Conservation (phyloP, 2,329 filamentous ascomycete genomes). For the Colletotrichum sp. region DNA sequence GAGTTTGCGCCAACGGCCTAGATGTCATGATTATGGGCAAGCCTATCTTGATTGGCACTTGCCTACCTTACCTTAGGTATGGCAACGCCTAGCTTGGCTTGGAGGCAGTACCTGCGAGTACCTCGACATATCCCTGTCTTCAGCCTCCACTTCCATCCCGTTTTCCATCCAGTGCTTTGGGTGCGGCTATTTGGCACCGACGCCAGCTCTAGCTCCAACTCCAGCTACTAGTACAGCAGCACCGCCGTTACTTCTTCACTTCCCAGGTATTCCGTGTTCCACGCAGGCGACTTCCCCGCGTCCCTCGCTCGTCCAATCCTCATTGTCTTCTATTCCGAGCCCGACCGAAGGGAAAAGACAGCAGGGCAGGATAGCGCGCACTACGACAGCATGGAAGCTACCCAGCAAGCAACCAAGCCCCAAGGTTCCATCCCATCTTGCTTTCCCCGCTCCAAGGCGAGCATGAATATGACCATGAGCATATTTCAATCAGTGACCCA, state of each 20-base stretch:
- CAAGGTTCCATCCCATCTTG: neutral
- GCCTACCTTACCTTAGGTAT: neutral
- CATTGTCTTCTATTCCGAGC: neutral
- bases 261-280: neutral
- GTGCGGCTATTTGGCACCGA: slow-evolving; percentile 1
- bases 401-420: neutral
- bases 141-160: slow-evolving; percentile 17
- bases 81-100: neutral
- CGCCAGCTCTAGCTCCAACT: neutral
- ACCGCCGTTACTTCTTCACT: neutral
- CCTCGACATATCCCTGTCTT: neutral
- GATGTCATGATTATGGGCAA: neutral
- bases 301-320: neutral
- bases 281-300: neutral
- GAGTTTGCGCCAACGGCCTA: neutral
- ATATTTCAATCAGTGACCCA: neutral
- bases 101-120: neutral
- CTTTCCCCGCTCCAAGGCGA: neutral
- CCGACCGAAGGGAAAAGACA: neutral
- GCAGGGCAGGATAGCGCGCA: neutral
- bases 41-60: neutral
- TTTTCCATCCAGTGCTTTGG: slow-evolving; percentile 10
- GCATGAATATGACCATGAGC: neutral
- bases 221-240: neutral
- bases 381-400: neutral